Evolutionary conservation across 345 rosid genomes (phyloP), one percentile per base, ranked within the genome.

Genomic region (Hibiscus mutabilis): DNA sequence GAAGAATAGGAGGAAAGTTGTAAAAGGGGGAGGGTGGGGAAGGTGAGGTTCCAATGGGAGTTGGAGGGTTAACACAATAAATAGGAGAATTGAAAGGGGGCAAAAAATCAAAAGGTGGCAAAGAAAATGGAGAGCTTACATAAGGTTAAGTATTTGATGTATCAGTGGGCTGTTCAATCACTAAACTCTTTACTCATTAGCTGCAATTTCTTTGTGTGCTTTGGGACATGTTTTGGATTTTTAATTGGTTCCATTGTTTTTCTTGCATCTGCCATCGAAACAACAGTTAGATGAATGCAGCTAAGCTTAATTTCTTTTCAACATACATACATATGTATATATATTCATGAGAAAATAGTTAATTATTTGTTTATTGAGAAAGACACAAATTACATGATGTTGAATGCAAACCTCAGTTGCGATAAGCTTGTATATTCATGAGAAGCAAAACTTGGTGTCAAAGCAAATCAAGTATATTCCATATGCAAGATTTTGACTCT

Each of bases 61-160:
- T 10, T 56, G 79, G 83, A 29, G 93, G 91, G 73, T 81, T 70
- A 74, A 74, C 44, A 25, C 96, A 90, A 66, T 68, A 77, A 11
- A 91, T 89, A 81, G 93, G 87, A 68, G 86, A 51, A 72, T 75
- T 78, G 66, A 62, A 75, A 40, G 93, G 92, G 2, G 87, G 55
- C 16, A 88, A 75, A 11, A 91, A 81, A 22, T 84, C 91, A 42
- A 83, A 85, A 14, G 55, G 55, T 49, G 55, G 55, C 16, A 88
- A 75, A 11, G 93, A 81, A 22, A 83, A 85, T 14, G 55, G 55
- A 12, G 55, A 83, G 62, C 82, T 80, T 15, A 88, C 85, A 37
- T 86, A 78, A 21, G 91, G 87, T 72, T 79, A 71, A 15, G 87
- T 68, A 40, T 84, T 90, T 11, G 82, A 68, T 76, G 82, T 72